phyloP scores from a whole-genome alignment of 805 yeast genomes.

The Yarrowia sp. region DNA sequence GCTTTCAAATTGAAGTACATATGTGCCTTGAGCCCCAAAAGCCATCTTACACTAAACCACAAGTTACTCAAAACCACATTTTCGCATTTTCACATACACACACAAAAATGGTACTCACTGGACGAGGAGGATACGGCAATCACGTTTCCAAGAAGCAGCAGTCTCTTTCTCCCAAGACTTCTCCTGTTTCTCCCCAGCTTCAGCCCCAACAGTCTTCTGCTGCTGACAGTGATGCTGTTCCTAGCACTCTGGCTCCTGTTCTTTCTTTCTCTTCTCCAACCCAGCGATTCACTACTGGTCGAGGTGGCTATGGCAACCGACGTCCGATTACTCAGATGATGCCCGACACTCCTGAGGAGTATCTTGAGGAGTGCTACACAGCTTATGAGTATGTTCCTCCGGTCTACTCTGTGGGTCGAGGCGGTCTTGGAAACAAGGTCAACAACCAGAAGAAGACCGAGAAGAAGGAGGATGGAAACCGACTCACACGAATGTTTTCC shows the following conservation, averaged over 20 bases:
- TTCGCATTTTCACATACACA: background rate
- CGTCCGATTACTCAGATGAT: conserved; percentile 35
- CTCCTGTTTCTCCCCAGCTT: conserved; percentile 12
- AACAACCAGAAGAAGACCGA: background rate
- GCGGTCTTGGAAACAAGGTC: conserved; percentile 40
- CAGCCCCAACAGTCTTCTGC: background rate
- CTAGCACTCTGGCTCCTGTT: conserved; percentile 38
- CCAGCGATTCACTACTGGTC: conserved; percentile 38
- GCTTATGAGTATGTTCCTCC: conserved; percentile 36
- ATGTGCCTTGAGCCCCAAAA: background rate
- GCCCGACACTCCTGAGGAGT: conserved; percentile 37
- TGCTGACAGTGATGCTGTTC: conserved; percentile 28
- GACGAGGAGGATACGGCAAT: conserved; percentile 39
- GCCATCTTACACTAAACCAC: background rate
- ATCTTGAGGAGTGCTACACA: conserved; percentile 36
- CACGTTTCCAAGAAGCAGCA: conserved; percentile 28
- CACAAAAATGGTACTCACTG: conserved; percentile 34
- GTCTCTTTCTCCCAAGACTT: conserved; percentile 5
- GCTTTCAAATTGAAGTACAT: conserved; percentile 6
- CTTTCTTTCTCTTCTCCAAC: conserved; percentile 38
- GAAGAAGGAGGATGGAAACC: background rate
- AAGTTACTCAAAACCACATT: background rate
- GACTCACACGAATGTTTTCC: conserved; percentile 6
- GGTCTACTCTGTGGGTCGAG: conserved; percentile 40
- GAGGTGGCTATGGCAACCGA: conserved; percentile 42